Conservation (phyloP, 1,139 yeast species). For the Zygosaccharomyces sapae region DNA sequence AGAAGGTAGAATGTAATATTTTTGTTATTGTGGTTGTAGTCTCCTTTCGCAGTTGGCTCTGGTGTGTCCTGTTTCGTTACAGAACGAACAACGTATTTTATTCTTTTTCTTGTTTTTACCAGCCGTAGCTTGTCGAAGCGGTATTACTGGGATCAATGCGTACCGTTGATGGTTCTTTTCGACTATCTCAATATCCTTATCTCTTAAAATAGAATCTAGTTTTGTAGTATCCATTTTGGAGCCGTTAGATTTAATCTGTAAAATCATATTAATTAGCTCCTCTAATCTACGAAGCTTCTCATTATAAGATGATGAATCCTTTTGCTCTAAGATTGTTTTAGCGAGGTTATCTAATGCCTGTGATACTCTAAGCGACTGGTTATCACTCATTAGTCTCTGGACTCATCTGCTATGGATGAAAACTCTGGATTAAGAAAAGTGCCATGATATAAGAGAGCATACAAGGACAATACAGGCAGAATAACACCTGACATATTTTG, state of each 20-base stretch:
- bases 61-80: slow-evolving; percentile 51
- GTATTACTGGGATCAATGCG: slow-evolving; percentile 28
- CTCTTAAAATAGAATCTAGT: slow-evolving; percentile 18
- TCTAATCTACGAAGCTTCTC: slow-evolving; percentile 37
- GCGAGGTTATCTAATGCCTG: slow-evolving; percentile 40
- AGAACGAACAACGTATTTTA: slow-evolving; percentile 47
- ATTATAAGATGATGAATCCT: slow-evolving; percentile 42
- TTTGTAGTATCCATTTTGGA: slow-evolving; percentile 18
- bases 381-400: slow-evolving; percentile 8
- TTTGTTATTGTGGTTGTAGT: slow-evolving; percentile 14
- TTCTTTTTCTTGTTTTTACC: slow-evolving; percentile 22
- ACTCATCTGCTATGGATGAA: too few species aligned
- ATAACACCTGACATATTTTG: too few species aligned
- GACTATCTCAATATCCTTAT: slow-evolving; percentile 16
- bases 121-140: slow-evolving; percentile 6
- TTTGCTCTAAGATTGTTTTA: slow-evolving; percentile 41
- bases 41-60: slow-evolving; percentile 53
- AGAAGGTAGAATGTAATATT: slow-evolving; percentile 8
- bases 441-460: too few species aligned
- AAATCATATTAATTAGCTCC: slow-evolving; percentile 20
- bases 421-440: too few species aligned
- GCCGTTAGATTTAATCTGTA: slow-evolving; percentile 10
- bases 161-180: slow-evolving; percentile 15
- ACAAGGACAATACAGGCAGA: too few species aligned
- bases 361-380: slow-evolving; percentile 25